Conservation (phyloP, 2,329 filamentous ascomycete species). For the Zasmidium citrigriseum region DNA sequence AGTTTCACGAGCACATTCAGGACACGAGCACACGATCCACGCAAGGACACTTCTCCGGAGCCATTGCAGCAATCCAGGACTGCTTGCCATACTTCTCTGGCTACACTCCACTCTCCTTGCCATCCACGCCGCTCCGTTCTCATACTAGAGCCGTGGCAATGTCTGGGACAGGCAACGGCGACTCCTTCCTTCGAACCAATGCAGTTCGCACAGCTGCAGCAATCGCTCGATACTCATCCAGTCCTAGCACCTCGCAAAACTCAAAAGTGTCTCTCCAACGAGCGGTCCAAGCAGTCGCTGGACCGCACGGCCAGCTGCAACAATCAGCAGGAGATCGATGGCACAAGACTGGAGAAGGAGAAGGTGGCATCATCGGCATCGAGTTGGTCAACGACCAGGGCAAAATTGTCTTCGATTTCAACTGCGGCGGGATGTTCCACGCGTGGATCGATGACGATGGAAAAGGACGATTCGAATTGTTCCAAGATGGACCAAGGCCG, state of each 20-base stretch:
- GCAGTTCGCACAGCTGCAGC: slow-evolving; percentile 73
- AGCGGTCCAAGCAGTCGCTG: slow-evolving; percentile 67
- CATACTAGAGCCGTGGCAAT: slow-evolving; percentile 32
- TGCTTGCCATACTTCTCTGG: slow-evolving; percentile 27
- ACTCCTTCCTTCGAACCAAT: slow-evolving; percentile 75
- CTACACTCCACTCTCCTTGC: slow-evolving; percentile 19
- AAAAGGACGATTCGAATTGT: slow-evolving; percentile 41
- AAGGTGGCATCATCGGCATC: slow-evolving; percentile 84
- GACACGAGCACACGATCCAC: not conserved
- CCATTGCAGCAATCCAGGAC: slow-evolving; percentile 12
- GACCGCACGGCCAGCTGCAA: slow-evolving; percentile 71
- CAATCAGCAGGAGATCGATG: slow-evolving; percentile 73
- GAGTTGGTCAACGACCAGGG: slow-evolving; percentile 56
- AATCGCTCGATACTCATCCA: slow-evolving; percentile 64
- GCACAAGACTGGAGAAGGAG: slow-evolving; percentile 73
- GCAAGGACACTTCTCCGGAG: not conserved
- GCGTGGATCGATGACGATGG: slow-evolving; percentile 71
- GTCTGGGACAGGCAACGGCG: slow-evolving; percentile 68
- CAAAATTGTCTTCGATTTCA: slow-evolving; percentile 73
- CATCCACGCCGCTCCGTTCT: slow-evolving; percentile 1
- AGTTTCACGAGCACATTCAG: slow-evolving; percentile 58
- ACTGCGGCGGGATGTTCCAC: slow-evolving; percentile 85
- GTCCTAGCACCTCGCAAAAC: slow-evolving; percentile 28
- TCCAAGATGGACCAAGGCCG: slow-evolving; percentile 14
- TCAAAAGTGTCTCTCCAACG: slow-evolving; percentile 47